Percentiles rank a stretch among this genome's conserved stretches.
These are phyloP conservation scores for Pichia thaimueangensis DNA, from an alignment of 805 yeast species.

Conservation along the genomic window DNA sequence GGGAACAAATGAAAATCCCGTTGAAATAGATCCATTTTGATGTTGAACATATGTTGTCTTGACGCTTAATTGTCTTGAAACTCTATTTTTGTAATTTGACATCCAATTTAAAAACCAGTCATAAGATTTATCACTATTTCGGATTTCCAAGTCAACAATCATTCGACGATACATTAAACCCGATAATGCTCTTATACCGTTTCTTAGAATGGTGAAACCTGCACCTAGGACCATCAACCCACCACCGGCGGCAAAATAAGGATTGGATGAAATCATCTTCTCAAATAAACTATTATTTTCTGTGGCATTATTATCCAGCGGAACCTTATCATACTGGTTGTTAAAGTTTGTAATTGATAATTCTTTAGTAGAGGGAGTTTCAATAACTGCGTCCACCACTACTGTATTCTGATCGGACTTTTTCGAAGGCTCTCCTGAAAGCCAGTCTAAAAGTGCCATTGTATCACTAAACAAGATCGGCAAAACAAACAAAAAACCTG, in stretches of 20 bases:
- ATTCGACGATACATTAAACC: slow-evolving; percentile 71
- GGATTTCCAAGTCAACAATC: slow-evolving; percentile 87
- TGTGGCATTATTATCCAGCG: neutral
- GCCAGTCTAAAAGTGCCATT: slow-evolving; percentile 8
- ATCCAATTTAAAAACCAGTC: slow-evolving; percentile 96
- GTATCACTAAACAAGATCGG: too few species aligned
- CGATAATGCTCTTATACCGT: slow-evolving; percentile 57
- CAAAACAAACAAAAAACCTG: too few species aligned
- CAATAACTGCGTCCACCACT: slow-evolving; percentile 10
- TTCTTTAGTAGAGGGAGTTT: slow-evolving; percentile 28
- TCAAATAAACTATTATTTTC: slow-evolving; percentile 15
- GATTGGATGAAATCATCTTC: slow-evolving; percentile 51
- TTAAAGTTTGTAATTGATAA: slow-evolving; percentile 39
- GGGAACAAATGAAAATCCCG: slow-evolving; percentile 87
- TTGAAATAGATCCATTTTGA: slow-evolving; percentile 84
- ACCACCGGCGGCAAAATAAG: slow-evolving; percentile 98
- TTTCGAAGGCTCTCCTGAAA: neutral
- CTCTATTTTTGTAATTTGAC: slow-evolving; percentile 70
- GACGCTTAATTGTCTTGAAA: slow-evolving; percentile 81
- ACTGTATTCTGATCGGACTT: neutral
- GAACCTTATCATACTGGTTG: slow-evolving; percentile 5
- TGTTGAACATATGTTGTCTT: slow-evolving; percentile 84
- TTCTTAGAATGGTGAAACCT: slow-evolving; percentile 69
- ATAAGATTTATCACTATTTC: slow-evolving; percentile 88
- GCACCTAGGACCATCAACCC: slow-evolving; percentile 96